Percentiles rank a stretch among this genome's conserved stretches.
Evolutionary conservation across 169 alveolate species (phyloP).

Genomic region (Plasmodium coatneyi): DNA sequence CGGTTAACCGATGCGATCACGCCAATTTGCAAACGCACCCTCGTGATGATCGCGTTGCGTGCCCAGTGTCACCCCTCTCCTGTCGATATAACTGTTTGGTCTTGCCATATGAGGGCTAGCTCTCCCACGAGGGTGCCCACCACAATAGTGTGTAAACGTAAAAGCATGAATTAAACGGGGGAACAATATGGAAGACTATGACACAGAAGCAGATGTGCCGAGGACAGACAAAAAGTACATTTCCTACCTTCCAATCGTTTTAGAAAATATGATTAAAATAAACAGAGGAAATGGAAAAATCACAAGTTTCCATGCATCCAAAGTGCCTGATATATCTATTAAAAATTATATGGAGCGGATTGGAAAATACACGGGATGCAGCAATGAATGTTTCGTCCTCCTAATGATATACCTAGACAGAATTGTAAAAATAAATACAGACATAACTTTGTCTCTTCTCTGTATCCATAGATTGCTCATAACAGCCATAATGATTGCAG

Average conservation of each 20-base stretch:
- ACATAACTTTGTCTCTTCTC: slow-evolving; percentile 84
- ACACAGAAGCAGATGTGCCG: slow-evolving; percentile 34
- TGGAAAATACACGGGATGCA: slow-evolving; percentile 90
- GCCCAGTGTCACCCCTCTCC: background rate
- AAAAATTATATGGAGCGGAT: slow-evolving; percentile 88
- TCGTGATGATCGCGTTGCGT: too few relatives aligned
- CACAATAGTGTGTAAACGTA: background rate
- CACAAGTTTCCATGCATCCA: slow-evolving; percentile 89
- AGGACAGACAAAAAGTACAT: slow-evolving; percentile 36
- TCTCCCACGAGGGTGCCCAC: too few relatives aligned
- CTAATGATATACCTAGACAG: slow-evolving; percentile 89
- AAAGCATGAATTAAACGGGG: background rate
- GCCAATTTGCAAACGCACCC: too few relatives aligned
- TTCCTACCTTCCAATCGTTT: slow-evolving; percentile 34
- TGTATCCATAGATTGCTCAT: slow-evolving; percentile 91
- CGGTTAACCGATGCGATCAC: too few relatives aligned
- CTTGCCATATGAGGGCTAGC: background rate
- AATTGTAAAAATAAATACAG: slow-evolving; percentile 81
- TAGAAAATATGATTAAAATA: slow-evolving; percentile 22
- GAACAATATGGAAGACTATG: background rate
- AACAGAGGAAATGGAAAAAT: slow-evolving; percentile 76
- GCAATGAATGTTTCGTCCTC: slow-evolving; percentile 90
- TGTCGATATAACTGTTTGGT: background rate
- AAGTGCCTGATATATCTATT: slow-evolving; percentile 89
- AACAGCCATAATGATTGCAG: slow-evolving; percentile 92